phyloP scores from a whole-genome alignment of 2,329 filamentous ascomycete species.

The Talaromyces verruculosus region DNA sequence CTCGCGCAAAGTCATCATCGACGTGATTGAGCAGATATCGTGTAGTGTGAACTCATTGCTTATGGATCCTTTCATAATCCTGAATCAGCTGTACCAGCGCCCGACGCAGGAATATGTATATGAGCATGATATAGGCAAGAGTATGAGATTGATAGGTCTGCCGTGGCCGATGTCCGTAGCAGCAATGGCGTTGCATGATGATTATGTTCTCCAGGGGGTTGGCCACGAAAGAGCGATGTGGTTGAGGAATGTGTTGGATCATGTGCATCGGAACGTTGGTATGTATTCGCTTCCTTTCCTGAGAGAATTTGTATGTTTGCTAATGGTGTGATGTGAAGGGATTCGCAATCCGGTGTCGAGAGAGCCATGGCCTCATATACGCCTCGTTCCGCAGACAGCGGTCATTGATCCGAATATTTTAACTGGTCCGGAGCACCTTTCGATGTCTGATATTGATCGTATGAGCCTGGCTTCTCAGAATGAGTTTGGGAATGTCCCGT shows the following conservation, averaged over 20 bases:
- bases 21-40: background rate
- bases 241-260: background rate
- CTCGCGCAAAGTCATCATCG: background rate
- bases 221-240: background rate
- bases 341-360: background rate
- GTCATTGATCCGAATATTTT: background rate
- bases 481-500: background rate
- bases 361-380: background rate
- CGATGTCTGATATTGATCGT: background rate
- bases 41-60: background rate
- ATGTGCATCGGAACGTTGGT: background rate
- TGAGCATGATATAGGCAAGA: background rate
- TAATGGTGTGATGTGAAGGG: background rate
- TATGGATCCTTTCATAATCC: background rate
- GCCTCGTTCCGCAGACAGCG: background rate
- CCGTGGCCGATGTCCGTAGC: constrained; percentile 9
- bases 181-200: background rate
- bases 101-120: background rate
- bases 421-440: background rate
- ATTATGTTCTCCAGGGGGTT: background rate
- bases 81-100: background rate
- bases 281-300: background rate
- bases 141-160: background rate
- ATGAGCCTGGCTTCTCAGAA: background rate
- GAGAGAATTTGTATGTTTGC: too few relatives aligned